A percentile compares a stretch with the other conserved stretches of the same genome.
These are phyloP conservation scores for Hypoxylon sp. DNA, from an alignment of 2,329 filamentous ascomycete genomes.

Conservation along the genomic window DNA sequence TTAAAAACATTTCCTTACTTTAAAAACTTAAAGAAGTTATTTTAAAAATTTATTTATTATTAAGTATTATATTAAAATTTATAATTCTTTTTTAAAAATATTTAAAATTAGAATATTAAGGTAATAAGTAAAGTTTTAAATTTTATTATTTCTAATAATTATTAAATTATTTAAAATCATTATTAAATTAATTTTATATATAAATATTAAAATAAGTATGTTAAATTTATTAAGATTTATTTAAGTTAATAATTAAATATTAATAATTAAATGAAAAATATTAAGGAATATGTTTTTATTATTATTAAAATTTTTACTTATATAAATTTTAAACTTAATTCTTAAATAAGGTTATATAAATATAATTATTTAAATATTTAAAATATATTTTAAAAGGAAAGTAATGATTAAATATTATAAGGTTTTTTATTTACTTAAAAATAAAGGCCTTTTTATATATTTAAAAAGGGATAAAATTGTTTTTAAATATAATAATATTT, in stretches of 20 bases:
- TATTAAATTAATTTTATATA: not conserved
- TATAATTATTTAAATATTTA: too few relatives aligned
- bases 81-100: not conserved
- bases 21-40: not conserved
- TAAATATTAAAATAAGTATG: conserved; percentile 1
- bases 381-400: too few relatives aligned
- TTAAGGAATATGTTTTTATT: not conserved
- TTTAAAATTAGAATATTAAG: not conserved
- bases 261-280: not conserved
- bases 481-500: too few relatives aligned
- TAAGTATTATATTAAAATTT: not conserved
- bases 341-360: not conserved
- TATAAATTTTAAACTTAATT: not conserved
- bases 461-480: too few relatives aligned
- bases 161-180: too few relatives aligned
- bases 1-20: not conserved
- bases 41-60: not conserved
- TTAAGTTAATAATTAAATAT: not conserved
- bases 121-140: too few relatives aligned
- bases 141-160: not conserved
- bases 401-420: not conserved
- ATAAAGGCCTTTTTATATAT: not conserved
- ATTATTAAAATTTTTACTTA: too few relatives aligned
- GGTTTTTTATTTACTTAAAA: not conserved
- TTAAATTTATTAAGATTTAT: not conserved